Percentiles rank a stretch among this genome's conserved stretches.
Conservation (phyloP, 768 basidiomycete genomes). For the Kwoniella dendrophila region DNA sequence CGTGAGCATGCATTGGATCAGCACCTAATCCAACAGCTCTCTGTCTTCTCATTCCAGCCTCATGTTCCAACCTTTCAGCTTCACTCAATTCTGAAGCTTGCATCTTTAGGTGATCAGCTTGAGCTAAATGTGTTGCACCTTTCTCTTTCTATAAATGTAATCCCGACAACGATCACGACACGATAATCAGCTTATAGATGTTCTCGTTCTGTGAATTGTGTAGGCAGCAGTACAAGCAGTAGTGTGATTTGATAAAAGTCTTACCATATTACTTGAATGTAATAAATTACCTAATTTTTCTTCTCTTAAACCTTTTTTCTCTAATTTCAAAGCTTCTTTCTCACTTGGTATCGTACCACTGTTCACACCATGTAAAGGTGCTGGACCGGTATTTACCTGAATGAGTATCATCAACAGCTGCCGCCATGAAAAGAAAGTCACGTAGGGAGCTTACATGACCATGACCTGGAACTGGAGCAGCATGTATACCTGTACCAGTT, state of each 20-base stretch:
- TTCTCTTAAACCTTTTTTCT: constrained; percentile 29
- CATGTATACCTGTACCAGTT: background rate
- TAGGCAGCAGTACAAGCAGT: background rate
- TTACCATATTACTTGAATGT: constrained; percentile 23
- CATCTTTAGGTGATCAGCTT: constrained; percentile 30
- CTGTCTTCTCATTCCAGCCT: constrained; percentile 33
- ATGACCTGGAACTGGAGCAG: constrained; percentile 2
- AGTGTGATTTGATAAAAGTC: background rate
- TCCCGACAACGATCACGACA: background rate
- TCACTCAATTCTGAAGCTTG: constrained; percentile 34
- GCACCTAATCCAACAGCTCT: constrained; percentile 35
- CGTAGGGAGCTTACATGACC: constrained; percentile 18
- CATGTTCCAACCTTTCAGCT: constrained; percentile 32
- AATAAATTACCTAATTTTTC: constrained; percentile 20
- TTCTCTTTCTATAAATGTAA: constrained; percentile 21
- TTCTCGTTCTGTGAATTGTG: background rate
- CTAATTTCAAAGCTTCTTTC: constrained; percentile 23
- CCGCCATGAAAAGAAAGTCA: too few species aligned
- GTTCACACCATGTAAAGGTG: constrained; percentile 16
- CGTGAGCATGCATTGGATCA: constrained; percentile 30
- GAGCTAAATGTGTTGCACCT: constrained; percentile 21
- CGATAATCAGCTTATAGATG: background rate
- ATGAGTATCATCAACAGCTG: background rate
- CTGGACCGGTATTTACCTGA: constrained; percentile 22
- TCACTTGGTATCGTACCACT: constrained; percentile 12